Conservation (phyloP, 371 early-diverging fungal genomes). For the Rhizopus sp. region DNA sequence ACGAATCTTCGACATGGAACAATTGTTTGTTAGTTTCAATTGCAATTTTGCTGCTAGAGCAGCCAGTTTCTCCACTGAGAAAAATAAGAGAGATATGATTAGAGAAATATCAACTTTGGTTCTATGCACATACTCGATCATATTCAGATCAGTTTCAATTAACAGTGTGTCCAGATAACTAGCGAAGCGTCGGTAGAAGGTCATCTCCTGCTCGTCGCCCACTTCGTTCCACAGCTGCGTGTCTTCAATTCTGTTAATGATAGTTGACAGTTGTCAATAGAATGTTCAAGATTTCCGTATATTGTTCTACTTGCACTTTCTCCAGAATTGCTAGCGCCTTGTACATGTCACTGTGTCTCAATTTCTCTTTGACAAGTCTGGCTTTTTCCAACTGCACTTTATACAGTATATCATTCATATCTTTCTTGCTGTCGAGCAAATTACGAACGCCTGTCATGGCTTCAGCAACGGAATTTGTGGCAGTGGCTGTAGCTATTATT, state of each 20-base stretch:
- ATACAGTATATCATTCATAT: slow-evolving; percentile 10
- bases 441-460: slow-evolving; percentile 10
- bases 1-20: not conserved
- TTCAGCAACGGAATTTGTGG: slow-evolving; percentile 6
- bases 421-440: slow-evolving; percentile 12
- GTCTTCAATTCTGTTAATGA: slow-evolving; percentile 13
- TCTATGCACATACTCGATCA: slow-evolving; percentile 15
- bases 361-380: slow-evolving; percentile 15
- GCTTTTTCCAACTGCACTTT: slow-evolving; percentile 11
- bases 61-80: slow-evolving; percentile 13
- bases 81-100: slow-evolving; percentile 13
- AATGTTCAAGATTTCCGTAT: slow-evolving; percentile 10
- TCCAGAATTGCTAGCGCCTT: slow-evolving; percentile 11
- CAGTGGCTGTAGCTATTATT: slow-evolving; percentile 4
- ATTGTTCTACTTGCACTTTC: slow-evolving; percentile 10
- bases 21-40: slow-evolving; percentile 2
- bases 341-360: slow-evolving; percentile 14
- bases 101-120: slow-evolving; percentile 15
- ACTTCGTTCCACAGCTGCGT: slow-evolving; percentile 8
- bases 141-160: slow-evolving; percentile 12
- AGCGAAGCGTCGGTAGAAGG: slow-evolving; percentile 14
- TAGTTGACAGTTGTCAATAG: slow-evolving; percentile 11
- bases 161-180: slow-evolving; percentile 10
- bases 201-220: slow-evolving; percentile 10
- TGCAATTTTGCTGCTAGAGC: slow-evolving; percentile 7